Conservation (phyloP, 352 stramenopile genomes). For the Phytopythium helicoides region DNA sequence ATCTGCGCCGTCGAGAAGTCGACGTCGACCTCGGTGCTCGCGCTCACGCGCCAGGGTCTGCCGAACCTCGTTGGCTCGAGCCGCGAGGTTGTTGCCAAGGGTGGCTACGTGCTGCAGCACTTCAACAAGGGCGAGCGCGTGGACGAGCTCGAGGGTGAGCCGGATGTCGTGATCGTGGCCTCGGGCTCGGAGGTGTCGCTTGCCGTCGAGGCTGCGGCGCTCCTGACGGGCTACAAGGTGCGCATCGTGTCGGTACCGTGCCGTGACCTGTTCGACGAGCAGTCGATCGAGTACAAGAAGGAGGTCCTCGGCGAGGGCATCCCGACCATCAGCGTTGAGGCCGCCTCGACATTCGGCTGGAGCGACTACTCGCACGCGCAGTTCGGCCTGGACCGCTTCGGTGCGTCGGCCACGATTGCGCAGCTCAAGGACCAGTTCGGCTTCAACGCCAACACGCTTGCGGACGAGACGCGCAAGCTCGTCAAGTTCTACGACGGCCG, state of each 20-base stretch:
- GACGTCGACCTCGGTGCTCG: constrained; percentile 94
- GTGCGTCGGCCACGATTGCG: constrained; percentile 82
- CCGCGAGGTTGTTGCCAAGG: constrained; percentile 90
- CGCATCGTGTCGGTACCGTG: constrained; percentile 98
- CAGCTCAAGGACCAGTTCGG: constrained; percentile 94
- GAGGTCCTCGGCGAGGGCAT: constrained; percentile 93
- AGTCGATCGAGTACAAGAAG: constrained; percentile 95
- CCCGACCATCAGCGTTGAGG: constrained; percentile 96
- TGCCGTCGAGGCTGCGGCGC: constrained; percentile 93
- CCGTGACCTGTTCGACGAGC: constrained; percentile 96
- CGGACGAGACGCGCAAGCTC: constrained; percentile 90
- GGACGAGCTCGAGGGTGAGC: constrained; percentile 58
- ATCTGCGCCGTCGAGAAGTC: constrained; percentile 79
- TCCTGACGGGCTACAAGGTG: constrained; percentile 79
- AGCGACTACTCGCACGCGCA: constrained; percentile 94
- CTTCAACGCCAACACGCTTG: constrained; percentile 95
- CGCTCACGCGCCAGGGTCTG: constrained; percentile 90
- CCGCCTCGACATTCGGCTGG: constrained; percentile 93
- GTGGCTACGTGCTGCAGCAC: constrained; percentile 82
- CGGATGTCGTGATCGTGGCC: constrained; percentile 92
- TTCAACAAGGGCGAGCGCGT: constrained; percentile 79
- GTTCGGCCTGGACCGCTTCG: constrained; percentile 90
- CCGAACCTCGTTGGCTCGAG: constrained; percentile 89
- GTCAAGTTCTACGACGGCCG: constrained; percentile 90
- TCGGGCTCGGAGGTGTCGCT: constrained; percentile 96